Base-by-base conservation (phyloP, 257 asterid genomes). In the Solanum neorickii region DNA sequence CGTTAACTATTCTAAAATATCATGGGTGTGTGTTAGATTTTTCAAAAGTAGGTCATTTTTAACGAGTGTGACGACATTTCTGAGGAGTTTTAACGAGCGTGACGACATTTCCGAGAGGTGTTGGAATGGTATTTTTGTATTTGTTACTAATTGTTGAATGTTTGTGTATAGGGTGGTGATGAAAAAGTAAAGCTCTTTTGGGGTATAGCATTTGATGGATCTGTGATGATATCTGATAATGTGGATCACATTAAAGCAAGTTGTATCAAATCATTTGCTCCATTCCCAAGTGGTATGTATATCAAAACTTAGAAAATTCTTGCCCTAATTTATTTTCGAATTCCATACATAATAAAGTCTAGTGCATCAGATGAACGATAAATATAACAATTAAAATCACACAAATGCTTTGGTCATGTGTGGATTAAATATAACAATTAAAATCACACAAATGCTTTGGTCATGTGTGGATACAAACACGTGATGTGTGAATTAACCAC, bases 191-290 rank as follows among this genome's bases (percentile, higher is more conserved):
- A 89, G 88, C 92, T 97, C 3, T 92, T 75, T 69, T 97, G 99
- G 99, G 99, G 99, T 25, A 92, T 97, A 18, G 93, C 97, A 3
- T 88, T 90, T 11, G 98, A 95, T 90, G 99, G 97, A 60, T 95
- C 99, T 42, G 93, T 97, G 18, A 93, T 97, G 94, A 92, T 97
- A 84, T 95, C 99, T 41, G 99, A 97, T 89, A 83, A 92, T 92
- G 94, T 93, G 86, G 91, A 84, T 75, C 90, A 91, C 44, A 87
- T 92, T 2, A 97, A 97, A 90, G 91, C 96, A 39, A 93, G 98
- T 92, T 97, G 99, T 83, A 91, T 94, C 9, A 96, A 96, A 84
- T 97, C 99, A 27, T 97, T 92, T 83, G 99, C 97, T 69, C 99
- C 99, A 42, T 97, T 97, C 87, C 99, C 99, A 47, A 14, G 89